Evolutionary conservation across 169 alveolate genomes (phyloP).

Genomic region (Ichthyophthirius multifiliis): DNA sequence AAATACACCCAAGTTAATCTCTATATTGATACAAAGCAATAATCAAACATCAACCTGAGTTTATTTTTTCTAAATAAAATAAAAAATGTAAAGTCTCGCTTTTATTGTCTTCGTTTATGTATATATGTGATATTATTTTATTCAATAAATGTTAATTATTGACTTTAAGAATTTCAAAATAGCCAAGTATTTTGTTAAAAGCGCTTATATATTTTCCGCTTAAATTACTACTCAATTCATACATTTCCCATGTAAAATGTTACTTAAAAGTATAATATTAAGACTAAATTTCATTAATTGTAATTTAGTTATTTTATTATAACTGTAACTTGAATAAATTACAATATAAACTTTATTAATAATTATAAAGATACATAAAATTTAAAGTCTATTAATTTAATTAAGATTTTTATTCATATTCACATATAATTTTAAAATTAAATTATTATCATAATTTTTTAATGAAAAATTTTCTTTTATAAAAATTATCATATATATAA

Average conservation of each 20-base stretch:
- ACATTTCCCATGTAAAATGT: not conserved
- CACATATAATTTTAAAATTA: not conserved
- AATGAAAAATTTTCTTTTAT: not conserved
- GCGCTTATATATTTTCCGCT: not conserved
- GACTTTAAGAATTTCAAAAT: not conserved
- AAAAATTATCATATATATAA: not conserved
- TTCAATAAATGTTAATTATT: not conserved
- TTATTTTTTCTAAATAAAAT: not conserved
- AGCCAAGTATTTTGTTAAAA: not conserved
- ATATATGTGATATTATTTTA: not conserved
- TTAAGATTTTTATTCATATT: not conserved
- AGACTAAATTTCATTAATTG: not conserved
- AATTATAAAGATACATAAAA: not conserved
- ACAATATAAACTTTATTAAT: not conserved
- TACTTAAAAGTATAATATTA: not conserved
- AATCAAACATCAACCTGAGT: not conserved
- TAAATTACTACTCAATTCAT: not conserved
- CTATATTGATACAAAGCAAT: conserved; percentile 4
- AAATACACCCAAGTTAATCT: conserved; percentile 1
- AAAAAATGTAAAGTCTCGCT: not conserved
- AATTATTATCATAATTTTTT: not conserved
- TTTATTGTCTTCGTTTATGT: not conserved
- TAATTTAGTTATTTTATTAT: not conserved
- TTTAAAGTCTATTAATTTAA: not conserved
- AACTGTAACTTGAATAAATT: not conserved